Percentiles rank a stretch among this genome's conserved stretches.
These are phyloP conservation scores for Penicillium capsulatum DNA, from an alignment of 2,329 filamentous ascomycete species.

Conservation along the genomic window DNA sequence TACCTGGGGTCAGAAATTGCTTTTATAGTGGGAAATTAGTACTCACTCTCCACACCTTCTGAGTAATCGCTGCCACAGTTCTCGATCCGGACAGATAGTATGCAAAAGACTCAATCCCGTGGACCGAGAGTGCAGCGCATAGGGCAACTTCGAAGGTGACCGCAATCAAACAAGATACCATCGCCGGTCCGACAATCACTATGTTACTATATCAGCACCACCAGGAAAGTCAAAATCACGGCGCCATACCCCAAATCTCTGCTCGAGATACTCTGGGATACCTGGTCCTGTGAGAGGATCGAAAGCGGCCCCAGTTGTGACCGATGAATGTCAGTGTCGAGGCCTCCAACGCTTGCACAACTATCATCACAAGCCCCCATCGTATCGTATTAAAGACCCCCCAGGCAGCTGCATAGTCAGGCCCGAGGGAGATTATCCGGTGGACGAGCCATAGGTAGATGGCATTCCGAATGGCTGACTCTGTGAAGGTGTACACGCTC, in stretches of 20 bases:
- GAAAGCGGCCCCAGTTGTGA: conserved; percentile 59
- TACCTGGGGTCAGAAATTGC: conserved; percentile 47
- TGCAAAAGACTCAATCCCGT: conserved; percentile 59
- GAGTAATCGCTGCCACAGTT: conserved; percentile 57
- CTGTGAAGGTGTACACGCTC: conserved; percentile 56
- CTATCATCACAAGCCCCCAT: conserved; percentile 72
- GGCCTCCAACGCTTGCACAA: conserved; percentile 62
- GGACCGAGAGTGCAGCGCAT: conserved; percentile 58
- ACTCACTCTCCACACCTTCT: conserved; percentile 58
- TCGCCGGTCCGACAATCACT: conserved; percentile 51
- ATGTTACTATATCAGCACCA: not conserved
- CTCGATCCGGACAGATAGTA: conserved; percentile 57
- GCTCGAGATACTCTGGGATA: conserved; percentile 2
- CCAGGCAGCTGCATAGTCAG: conserved; percentile 67
- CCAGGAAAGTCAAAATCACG: not conserved
- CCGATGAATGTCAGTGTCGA: conserved; percentile 63
- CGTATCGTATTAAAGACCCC: conserved; percentile 69
- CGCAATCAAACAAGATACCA: conserved; percentile 48
- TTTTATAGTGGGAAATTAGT: conserved; percentile 27
- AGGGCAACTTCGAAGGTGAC: conserved; percentile 53
- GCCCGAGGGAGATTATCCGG: conserved; percentile 60
- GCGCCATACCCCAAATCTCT: conserved; percentile 17
- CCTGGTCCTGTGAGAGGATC: not conserved
- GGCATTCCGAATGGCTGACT: conserved; percentile 64
- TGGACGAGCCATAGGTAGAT: conserved; percentile 68